These are phyloP conservation scores for Fomitopsis schrenkii DNA, from an alignment of 1,284 basidiomycete genomes.

Conservation along the genomic window DNA sequence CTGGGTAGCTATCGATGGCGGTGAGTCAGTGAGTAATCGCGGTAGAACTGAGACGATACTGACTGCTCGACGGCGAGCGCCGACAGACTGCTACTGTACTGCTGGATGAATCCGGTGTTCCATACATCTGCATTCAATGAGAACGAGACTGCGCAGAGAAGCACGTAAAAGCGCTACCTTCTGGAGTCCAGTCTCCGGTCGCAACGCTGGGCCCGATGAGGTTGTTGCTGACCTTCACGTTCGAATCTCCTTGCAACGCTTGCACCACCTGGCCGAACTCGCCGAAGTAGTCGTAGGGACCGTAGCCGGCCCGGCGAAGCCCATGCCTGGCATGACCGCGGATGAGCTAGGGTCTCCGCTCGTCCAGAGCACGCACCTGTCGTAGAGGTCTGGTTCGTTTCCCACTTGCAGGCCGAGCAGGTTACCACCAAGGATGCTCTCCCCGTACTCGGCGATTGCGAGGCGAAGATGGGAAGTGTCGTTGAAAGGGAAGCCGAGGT, in stretches of 20 bases:
- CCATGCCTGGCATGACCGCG: constrained; percentile 16
- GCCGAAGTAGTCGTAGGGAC: constrained; percentile 41
- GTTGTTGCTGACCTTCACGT: constrained; percentile 40
- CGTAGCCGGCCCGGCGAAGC: constrained; percentile 31
- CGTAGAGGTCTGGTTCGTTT: constrained; percentile 58
- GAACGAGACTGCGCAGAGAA: too few relatives aligned
- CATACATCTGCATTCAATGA: constrained; percentile 36
- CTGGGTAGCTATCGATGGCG: constrained; percentile 39
- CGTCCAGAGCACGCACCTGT: background rate
- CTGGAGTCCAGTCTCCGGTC: constrained; percentile 45
- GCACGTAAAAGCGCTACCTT: constrained; percentile 13
- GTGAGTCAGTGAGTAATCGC: constrained; percentile 1
- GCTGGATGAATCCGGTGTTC: constrained; percentile 53
- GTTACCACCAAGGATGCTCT: constrained; percentile 38
- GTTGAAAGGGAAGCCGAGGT: constrained; percentile 48
- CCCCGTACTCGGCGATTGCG: constrained; percentile 40
- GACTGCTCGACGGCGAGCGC: constrained; percentile 30
- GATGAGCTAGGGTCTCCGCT: too few relatives aligned
- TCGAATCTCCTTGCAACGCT: constrained; percentile 39
- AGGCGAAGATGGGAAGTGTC: constrained; percentile 41
- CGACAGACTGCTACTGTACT: constrained; percentile 41
- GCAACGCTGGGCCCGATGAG: constrained; percentile 61
- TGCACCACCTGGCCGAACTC: constrained; percentile 40
- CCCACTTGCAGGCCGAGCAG: constrained; percentile 44
- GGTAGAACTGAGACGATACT: background rate